A percentile compares a stretch with the other conserved stretches of the same genome.
These are phyloP conservation scores for Didymella glomerata DNA, from an alignment of 2,329 filamentous ascomycete genomes.

Conservation along the genomic window DNA sequence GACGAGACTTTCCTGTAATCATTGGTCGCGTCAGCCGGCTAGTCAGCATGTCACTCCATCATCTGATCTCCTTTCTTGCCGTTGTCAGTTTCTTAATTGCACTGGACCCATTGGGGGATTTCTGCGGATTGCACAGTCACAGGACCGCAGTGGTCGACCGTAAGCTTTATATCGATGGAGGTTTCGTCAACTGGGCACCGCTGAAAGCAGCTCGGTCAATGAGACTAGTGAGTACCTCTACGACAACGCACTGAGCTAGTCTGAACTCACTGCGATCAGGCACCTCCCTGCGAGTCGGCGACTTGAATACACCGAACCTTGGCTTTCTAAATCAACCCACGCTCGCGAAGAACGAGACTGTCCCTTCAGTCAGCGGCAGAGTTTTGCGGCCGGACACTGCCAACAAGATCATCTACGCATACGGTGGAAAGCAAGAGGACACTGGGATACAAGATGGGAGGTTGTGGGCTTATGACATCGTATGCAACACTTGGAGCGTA, in stretches of 20 bases:
- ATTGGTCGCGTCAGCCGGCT: not conserved
- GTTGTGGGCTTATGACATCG: not conserved
- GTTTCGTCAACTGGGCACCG: not conserved
- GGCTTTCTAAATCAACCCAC: not conserved
- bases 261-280: not conserved
- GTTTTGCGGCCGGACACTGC: constrained; percentile 61
- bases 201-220: not conserved
- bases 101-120: not conserved
- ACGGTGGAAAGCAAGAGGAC: constrained; percentile 62
- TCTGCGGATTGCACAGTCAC: not conserved
- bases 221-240: not conserved
- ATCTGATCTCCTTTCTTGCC: not conserved
- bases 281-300: not conserved
- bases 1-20: not conserved
- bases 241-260: not conserved
- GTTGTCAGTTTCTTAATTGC: not conserved
- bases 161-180: not conserved
- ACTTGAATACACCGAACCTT: not conserved
- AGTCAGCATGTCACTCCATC: not conserved
- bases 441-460: not conserved
- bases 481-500: not conserved
- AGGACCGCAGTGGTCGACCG: not conserved
- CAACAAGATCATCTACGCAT: constrained; percentile 68
- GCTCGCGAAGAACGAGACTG: constrained; percentile 40
- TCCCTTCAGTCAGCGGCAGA: constrained; percentile 58